phyloP scores from a whole-genome alignment of 2,329 filamentous ascomycete species.

The Fusarium robinianum region DNA sequence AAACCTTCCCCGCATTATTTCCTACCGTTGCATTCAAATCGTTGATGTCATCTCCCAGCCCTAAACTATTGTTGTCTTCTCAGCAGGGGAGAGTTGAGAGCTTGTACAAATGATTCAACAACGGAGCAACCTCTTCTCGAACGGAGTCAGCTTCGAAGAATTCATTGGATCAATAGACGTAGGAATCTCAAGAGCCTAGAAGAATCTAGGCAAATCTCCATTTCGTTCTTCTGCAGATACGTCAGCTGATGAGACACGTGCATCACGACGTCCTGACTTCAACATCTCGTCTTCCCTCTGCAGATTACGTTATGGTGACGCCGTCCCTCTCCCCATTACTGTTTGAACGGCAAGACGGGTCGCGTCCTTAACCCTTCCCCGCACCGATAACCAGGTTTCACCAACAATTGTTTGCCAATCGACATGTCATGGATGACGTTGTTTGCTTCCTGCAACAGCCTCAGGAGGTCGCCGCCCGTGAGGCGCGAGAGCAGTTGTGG shows the following conservation, averaged over 20 bases:
- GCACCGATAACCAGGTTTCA: constrained; percentile 32
- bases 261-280: not conserved
- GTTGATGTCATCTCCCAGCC: no score
- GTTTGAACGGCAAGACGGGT: constrained; percentile 4
- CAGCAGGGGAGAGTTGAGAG: no score
- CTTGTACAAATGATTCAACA: no score
- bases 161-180: no score
- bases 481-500: constrained; percentile 11
- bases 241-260: constrained; percentile 15
- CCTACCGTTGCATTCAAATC: no score
- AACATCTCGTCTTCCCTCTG: constrained; percentile 4
- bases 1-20: no score
- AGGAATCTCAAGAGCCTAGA: no score
- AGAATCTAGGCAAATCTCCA: not conserved
- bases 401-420: constrained; percentile 19
- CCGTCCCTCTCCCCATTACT: no score
- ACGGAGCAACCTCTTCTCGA: no score
- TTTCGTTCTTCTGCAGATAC: not conserved
- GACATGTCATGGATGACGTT: constrained; percentile 39
- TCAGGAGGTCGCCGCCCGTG: constrained; percentile 10
- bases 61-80: no score
- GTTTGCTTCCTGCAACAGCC: constrained; percentile 12
- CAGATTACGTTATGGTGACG: constrained; percentile 36
- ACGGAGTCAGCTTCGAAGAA: no score
- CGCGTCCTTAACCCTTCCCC: constrained; percentile 25